Conservation (phyloP, 2,329 filamentous ascomycete species). For the Colletotrichum chrysophilum region DNA sequence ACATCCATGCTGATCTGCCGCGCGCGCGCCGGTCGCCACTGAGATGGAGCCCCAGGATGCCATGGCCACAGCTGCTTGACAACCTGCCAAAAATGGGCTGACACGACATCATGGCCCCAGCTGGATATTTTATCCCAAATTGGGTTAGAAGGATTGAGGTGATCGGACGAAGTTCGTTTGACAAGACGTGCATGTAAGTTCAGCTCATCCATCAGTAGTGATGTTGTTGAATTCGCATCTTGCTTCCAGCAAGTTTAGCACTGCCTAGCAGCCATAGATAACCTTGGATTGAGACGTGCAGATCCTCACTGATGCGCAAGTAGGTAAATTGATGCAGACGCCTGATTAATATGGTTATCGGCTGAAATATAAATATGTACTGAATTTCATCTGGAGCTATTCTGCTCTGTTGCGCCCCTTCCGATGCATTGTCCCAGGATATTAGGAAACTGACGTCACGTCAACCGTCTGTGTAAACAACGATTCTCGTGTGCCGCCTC, state of each 20-base stretch:
- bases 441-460: neutral
- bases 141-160: neutral
- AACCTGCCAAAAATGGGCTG: slow-evolving; percentile 14
- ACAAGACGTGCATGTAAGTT: neutral
- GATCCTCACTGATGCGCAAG: neutral
- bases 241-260: accelerated
- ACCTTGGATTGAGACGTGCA: neutral
- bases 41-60: neutral
- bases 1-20: slow-evolving; percentile 11
- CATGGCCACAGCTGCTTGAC: neutral
- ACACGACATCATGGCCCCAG: neutral
- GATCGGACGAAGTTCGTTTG: neutral
- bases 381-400: neutral
- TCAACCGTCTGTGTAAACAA: neutral
- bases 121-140: neutral
- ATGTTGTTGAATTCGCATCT: neutral
- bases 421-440: neutral
- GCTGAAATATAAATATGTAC: neutral
- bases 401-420: neutral
- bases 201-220: neutral
- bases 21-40: slow-evolving; percentile 5
- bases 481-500: neutral
- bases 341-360: neutral
- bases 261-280: neutral
- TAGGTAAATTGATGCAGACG: neutral